Conservation (phyloP, 352 stramenopile species). For the Pythium sukuiense region DNA sequence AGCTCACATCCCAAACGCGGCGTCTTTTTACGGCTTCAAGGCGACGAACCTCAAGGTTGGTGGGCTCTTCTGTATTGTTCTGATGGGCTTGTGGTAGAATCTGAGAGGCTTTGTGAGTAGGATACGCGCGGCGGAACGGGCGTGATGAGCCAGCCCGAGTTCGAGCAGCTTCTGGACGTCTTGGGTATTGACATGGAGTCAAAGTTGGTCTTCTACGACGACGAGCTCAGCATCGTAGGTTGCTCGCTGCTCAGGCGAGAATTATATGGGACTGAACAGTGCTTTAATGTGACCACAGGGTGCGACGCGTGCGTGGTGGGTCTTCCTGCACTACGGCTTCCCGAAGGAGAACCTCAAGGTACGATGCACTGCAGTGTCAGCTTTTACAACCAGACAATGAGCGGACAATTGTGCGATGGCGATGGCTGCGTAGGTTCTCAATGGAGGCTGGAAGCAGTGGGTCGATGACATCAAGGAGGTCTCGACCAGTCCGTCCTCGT, state of each 20-base stretch:
- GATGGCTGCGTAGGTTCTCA: conserved; percentile 42
- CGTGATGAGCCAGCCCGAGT: conserved; percentile 44
- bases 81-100: no score
- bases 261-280: no score
- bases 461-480: conserved; percentile 44
- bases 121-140: conserved; percentile 44
- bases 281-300: conserved; percentile 29
- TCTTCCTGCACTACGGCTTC: conserved; percentile 76
- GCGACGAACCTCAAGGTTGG: conserved; percentile 37
- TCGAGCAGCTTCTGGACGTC: conserved; percentile 42
- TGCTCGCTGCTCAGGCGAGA: no score
- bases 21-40: conserved; percentile 43
- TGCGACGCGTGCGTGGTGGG: conserved; percentile 76
- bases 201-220: conserved; percentile 81
- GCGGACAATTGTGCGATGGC: no score
- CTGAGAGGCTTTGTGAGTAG: conserved; percentile 14
- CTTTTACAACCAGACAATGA: no score
- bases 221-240: conserved; percentile 61
- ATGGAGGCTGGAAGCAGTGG: conserved; percentile 77
- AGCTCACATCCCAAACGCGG: conserved; percentile 49
- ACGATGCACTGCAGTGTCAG: not conserved
- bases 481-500: conserved; percentile 29
- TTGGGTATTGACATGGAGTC: conserved; percentile 46
- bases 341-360: conserved; percentile 75
- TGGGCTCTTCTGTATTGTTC: no score